Conservation (phyloP, 177 flowering plant species). For the Vitis hybrid region DNA sequence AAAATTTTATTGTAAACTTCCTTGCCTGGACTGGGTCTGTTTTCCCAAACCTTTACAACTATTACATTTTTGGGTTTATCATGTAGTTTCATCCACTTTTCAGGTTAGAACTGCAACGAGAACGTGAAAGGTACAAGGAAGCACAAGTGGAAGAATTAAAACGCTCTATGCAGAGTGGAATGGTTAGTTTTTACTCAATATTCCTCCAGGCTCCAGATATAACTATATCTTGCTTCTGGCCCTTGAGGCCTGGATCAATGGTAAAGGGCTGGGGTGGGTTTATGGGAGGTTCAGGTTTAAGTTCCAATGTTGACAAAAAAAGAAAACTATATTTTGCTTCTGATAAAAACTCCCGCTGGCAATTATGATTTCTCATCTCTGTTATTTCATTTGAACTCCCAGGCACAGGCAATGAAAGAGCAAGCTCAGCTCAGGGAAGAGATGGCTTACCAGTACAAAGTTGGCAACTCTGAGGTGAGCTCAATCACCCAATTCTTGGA, state of each 20-base stretch:
- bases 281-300: no score
- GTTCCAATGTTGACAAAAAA: no score
- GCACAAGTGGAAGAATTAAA: slow-evolving; percentile 67
- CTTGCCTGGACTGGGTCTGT: no score
- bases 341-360: background rate
- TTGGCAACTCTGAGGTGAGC: slow-evolving; percentile 89
- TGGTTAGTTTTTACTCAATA: slow-evolving; percentile 43
- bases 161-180: slow-evolving; percentile 84
- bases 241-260: no score
- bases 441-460: slow-evolving; percentile 85
- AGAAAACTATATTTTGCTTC: no score
- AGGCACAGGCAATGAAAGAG: slow-evolving; percentile 99
- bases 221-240: no score
- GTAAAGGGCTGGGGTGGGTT: no score
- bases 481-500: background rate
- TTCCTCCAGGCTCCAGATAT: no score
- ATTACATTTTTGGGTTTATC: background rate
- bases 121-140: slow-evolving; percentile 85
- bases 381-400: slow-evolving; percentile 5
- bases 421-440: slow-evolving; percentile 90
- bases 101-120: slow-evolving; percentile 76
- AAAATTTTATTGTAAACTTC: no score
- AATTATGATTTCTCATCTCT: background rate
- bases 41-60: no score
- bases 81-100: slow-evolving; percentile 7